phyloP scores from a whole-genome alignment of 2,329 filamentous ascomycete species.

The Kalaharituber pfeilii region DNA sequence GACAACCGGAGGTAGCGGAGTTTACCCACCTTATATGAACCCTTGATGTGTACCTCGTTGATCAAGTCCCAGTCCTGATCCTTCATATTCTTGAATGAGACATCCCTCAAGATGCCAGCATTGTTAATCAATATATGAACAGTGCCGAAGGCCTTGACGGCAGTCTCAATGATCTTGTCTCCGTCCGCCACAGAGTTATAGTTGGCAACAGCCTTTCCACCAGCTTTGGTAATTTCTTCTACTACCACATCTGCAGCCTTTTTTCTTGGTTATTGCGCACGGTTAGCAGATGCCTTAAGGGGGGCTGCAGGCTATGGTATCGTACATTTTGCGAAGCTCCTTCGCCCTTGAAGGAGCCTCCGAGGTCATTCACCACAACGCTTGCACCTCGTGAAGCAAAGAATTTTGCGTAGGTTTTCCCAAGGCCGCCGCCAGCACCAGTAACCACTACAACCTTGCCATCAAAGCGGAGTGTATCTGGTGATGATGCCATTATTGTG shows the following conservation, averaged over 20 bases:
- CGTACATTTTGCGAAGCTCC: constrained; percentile 68
- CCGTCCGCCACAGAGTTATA: constrained; percentile 90
- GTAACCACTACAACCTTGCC: constrained; percentile 80
- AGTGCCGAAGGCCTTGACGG: constrained; percentile 63
- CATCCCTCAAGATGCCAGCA: constrained; percentile 81
- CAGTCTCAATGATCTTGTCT: constrained; percentile 83
- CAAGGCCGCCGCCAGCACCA: constrained; percentile 65
- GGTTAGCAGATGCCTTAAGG: not conserved
- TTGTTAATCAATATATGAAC: constrained; percentile 97
- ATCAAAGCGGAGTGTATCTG: constrained; percentile 74
- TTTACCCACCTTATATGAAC: constrained; percentile 58
- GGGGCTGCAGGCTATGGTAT: not conserved
- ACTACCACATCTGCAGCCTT: constrained; percentile 71
- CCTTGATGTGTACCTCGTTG: constrained; percentile 78
- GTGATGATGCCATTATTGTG: too few relatives aligned
- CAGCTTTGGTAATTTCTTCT: constrained; percentile 65
- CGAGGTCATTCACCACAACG: constrained; percentile 92
- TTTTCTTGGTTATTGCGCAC: not conserved
- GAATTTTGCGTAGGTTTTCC: constrained; percentile 70
- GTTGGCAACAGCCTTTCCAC: constrained; percentile 93
- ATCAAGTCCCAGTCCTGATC: constrained; percentile 94
- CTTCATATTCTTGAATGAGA: constrained; percentile 98
- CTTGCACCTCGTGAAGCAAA: constrained; percentile 83
- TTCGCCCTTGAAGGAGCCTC: constrained; percentile 83
- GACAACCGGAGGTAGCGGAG: not conserved